phyloP scores from a whole-genome alignment of 805 yeast genomes.

The Kodamaea fukazawae region DNA sequence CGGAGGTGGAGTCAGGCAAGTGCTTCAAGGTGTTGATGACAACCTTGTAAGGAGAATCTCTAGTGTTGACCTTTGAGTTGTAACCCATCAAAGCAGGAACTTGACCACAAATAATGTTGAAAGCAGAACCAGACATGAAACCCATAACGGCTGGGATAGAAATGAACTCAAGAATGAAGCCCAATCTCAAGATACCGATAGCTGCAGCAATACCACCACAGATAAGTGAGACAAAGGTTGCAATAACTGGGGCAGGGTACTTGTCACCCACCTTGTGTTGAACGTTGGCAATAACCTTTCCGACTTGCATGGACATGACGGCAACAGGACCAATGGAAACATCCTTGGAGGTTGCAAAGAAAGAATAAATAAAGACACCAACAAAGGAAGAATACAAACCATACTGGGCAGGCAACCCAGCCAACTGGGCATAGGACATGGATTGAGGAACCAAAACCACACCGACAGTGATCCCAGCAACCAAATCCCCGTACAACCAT shows the following conservation, averaged over 20 bases:
- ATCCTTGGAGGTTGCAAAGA: constrained; percentile 94
- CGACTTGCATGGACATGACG: constrained; percentile 85
- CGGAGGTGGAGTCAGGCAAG: constrained; percentile 62
- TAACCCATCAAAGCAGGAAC: constrained; percentile 85
- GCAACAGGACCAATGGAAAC: constrained; percentile 97
- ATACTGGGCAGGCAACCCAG: constrained; percentile 75
- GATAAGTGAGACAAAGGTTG: constrained; percentile 72
- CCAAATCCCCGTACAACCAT: constrained; percentile 80
- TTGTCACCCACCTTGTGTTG: constrained; percentile 41
- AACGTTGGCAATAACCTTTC: constrained; percentile 70
- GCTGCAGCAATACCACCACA: constrained; percentile 87
- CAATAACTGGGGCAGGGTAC: constrained; percentile 66
- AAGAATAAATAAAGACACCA: constrained; percentile 83
- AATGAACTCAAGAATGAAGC: constrained; percentile 84
- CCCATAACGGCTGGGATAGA: constrained; percentile 92
- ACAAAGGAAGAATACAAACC: constrained; percentile 91
- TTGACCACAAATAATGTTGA: constrained; percentile 79
- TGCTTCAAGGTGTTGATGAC: constrained; percentile 70
- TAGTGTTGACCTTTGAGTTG: constrained; percentile 62
- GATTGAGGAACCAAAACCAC: constrained; percentile 91
- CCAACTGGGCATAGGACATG: constrained; percentile 91
- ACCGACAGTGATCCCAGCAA: constrained; percentile 93
- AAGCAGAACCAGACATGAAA: constrained; percentile 92
- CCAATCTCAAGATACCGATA: constrained; percentile 77
- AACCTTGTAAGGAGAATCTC: constrained; percentile 66